phyloP scores from a whole-genome alignment of 2,329 filamentous ascomycete genomes.

The Penicillium palitans region DNA sequence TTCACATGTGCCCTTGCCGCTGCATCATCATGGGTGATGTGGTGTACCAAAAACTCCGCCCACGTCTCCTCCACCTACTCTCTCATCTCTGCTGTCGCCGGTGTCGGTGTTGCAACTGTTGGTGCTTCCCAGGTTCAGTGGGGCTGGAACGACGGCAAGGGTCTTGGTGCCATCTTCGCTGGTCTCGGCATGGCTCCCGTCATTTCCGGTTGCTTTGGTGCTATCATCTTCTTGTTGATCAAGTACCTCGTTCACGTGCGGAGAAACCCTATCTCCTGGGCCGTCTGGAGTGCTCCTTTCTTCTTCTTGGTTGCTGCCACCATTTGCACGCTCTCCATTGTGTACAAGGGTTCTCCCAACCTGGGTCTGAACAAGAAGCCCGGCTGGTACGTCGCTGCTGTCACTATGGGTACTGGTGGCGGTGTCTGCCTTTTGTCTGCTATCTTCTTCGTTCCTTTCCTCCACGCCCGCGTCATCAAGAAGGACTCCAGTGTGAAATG shows the following conservation, averaged over 20 bases:
- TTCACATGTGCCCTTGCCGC: conserved; percentile 36
- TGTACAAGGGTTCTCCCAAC: conserved; percentile 76
- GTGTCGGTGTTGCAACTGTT: conserved; percentile 67
- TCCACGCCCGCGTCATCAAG: conserved; percentile 67
- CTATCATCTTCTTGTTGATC: conserved; percentile 71
- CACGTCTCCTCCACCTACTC: conserved; percentile 74
- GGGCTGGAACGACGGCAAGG: conserved; percentile 68
- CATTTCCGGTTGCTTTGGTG: conserved; percentile 65
- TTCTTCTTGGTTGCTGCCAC: conserved; percentile 76
- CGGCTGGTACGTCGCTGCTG: conserved; percentile 64
- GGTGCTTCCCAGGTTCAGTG: conserved; percentile 64
- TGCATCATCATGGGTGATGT: conserved; percentile 69
- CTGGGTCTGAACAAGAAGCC: conserved; percentile 63
- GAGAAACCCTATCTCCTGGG: conserved; percentile 70
- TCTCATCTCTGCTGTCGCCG: conserved; percentile 66
- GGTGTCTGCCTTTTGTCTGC: conserved; percentile 61
- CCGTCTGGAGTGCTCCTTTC: conserved; percentile 70
- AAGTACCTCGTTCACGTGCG: conserved; percentile 70
- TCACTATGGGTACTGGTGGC: conserved; percentile 64
- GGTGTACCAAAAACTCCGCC: conserved; percentile 71
- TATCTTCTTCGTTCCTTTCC: conserved; percentile 72
- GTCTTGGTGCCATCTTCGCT: conserved; percentile 70
- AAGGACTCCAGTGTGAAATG: conserved; percentile 65
- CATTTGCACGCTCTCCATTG: conserved; percentile 72
- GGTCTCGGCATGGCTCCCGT: conserved; percentile 64